Percentiles rank a stretch among this genome's conserved stretches.
phyloP scores from a whole-genome alignment of 2,329 filamentous ascomycete species.

The Raffaelea ambrosiae region DNA sequence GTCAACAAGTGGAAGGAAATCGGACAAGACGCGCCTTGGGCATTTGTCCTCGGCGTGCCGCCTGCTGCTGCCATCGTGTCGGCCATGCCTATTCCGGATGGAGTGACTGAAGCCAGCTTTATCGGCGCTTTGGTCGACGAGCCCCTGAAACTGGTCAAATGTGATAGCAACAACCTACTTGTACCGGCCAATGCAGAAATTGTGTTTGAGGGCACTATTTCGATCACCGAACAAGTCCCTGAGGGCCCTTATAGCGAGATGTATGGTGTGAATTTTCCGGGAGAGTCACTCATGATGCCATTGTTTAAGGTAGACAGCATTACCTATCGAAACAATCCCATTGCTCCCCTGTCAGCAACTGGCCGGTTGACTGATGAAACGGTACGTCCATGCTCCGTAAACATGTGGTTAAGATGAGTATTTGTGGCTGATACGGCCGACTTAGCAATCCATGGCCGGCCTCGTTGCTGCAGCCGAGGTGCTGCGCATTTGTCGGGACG shows the following conservation, averaged over 20 bases:
- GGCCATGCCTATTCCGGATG: constrained; percentile 39
- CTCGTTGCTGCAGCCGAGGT: constrained; percentile 28
- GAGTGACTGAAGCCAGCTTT: constrained; percentile 38
- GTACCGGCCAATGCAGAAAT: constrained; percentile 43
- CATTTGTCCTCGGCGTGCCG: constrained; percentile 37
- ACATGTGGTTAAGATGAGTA: background rate
- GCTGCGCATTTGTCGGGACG: constrained; percentile 22
- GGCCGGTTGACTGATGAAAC: constrained; percentile 37
- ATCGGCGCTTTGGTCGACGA: constrained; percentile 36
- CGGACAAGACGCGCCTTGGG: constrained; percentile 37
- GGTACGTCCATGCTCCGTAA: no score
- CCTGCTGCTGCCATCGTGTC: constrained; percentile 39
- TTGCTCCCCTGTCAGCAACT: constrained; percentile 37
- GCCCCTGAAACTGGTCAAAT: constrained; percentile 39
- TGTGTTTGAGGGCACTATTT: constrained; percentile 39
- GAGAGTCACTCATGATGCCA: constrained; percentile 27
- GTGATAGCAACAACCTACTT: constrained; percentile 38
- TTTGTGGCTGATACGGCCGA: background rate
- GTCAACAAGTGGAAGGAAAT: constrained; percentile 35
- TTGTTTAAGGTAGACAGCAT: constrained; percentile 35
- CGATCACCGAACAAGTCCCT: constrained; percentile 28
- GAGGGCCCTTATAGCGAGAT: constrained; percentile 44
- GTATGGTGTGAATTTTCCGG: constrained; percentile 29
- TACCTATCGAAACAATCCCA: constrained; percentile 37
- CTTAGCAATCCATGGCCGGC: constrained; percentile 28